phyloP scores from a whole-genome alignment of 768 basidiomycete species.

The Boletellus ananiceps region DNA sequence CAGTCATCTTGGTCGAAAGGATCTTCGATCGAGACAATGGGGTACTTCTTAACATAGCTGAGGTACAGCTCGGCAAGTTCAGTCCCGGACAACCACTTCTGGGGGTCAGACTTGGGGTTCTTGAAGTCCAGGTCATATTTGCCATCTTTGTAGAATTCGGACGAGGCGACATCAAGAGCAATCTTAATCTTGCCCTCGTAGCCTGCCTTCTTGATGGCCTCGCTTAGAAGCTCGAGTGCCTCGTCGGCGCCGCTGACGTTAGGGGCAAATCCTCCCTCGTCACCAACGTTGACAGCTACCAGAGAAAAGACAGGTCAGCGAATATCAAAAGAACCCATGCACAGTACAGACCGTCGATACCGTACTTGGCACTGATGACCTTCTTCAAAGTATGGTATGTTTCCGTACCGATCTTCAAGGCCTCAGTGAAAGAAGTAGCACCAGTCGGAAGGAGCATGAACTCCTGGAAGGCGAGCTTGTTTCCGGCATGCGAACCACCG shows the following conservation, averaged over 20 bases:
- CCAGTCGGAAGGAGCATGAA: conserved; percentile 99
- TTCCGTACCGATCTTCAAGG: conserved; percentile 98
- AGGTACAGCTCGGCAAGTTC: conserved; percentile 94
- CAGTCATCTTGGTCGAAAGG: conserved; percentile 99
- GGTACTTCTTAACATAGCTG: conserved; percentile 84
- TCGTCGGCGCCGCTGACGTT: conserved; percentile 97
- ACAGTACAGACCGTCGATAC: conserved; percentile 79
- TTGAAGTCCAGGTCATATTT: conserved; percentile 99
- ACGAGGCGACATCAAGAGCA: conserved; percentile 96
- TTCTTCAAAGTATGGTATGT: conserved; percentile 98
- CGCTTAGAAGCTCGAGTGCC: conserved; percentile 89
- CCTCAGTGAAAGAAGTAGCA: conserved; percentile 87
- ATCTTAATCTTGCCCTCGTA: conserved; percentile 99
- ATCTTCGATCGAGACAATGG: conserved; percentile 93
- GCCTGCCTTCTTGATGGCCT: conserved; percentile 97
- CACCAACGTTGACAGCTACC: conserved; percentile 95
- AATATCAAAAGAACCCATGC: background rate
- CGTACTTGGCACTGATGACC: conserved; percentile 98
- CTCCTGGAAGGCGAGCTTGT: conserved; percentile 99
- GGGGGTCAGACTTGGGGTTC: conserved; percentile 98
- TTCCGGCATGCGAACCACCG: conserved; percentile 98
- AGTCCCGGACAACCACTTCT: conserved; percentile 90
- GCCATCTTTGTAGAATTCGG: conserved; percentile 99
- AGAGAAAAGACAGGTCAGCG: conserved; percentile 6
- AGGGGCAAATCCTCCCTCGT: conserved; percentile 99